phyloP scores from a whole-genome alignment of 2,329 filamentous ascomycete genomes.

The Beauveria brongniartii region DNA sequence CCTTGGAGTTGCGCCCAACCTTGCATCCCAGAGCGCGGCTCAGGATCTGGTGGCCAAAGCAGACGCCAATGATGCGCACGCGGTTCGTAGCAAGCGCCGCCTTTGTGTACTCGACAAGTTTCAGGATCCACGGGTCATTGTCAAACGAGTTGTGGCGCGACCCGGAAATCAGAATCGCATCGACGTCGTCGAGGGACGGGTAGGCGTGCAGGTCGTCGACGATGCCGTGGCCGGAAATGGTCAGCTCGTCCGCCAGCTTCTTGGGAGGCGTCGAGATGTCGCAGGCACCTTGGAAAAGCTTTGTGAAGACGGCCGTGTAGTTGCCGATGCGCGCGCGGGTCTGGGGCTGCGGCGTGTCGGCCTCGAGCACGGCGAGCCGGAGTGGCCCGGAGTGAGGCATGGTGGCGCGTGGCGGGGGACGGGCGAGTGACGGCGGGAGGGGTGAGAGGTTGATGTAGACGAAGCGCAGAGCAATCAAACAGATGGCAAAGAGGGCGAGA shows the following conservation, averaged over 20 bases:
- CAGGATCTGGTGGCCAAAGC: slow-evolving; percentile 83
- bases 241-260: slow-evolving; percentile 16
- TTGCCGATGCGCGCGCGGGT: slow-evolving; percentile 57
- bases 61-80: slow-evolving; percentile 69
- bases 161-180: slow-evolving; percentile 77
- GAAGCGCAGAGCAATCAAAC: neutral
- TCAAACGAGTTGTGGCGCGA: slow-evolving; percentile 68
- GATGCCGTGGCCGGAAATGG: slow-evolving; percentile 49
- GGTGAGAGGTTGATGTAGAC: neutral
- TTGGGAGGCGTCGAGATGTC: slow-evolving; percentile 33
- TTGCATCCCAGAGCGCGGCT: slow-evolving; percentile 61
- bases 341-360: slow-evolving; percentile 65
- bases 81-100: slow-evolving; percentile 50
- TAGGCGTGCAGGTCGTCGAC: slow-evolving; percentile 58
- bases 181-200: slow-evolving; percentile 64
- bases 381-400: slow-evolving; percentile 33
- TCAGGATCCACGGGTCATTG: slow-evolving; percentile 65
- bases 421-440: slow-evolving; percentile 17
- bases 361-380: slow-evolving; percentile 80
- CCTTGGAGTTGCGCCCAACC: slow-evolving; percentile 57
- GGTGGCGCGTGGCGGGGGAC: slow-evolving; percentile 12
- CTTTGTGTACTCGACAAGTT: slow-evolving; percentile 60
- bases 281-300: slow-evolving; percentile 49
- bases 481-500: neutral
- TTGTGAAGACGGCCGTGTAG: slow-evolving; percentile 64